Percentiles rank a stretch among this genome's conserved stretches.
phyloP scores from a whole-genome alignment of 805 yeast genomes.

The Nakazawaea anatomiae region DNA sequence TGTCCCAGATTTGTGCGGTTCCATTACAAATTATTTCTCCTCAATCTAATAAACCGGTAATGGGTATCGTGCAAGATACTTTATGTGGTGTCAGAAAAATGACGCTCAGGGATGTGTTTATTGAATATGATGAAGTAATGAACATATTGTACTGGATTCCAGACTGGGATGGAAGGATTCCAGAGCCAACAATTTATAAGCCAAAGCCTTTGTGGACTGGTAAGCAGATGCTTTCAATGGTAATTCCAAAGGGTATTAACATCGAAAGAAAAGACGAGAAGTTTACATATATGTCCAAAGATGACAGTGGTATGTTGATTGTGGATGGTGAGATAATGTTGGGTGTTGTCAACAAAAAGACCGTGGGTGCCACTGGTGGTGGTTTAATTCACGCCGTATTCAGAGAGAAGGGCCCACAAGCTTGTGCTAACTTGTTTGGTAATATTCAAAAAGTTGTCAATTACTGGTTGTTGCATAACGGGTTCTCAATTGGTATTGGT shows the following conservation, averaged over 20 bases:
- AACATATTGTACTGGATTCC: constrained; percentile 97
- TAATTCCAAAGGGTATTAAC: constrained; percentile 94
- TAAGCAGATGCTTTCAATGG: constrained; percentile 86
- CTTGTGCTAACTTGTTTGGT: constrained; percentile 87
- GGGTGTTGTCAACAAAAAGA: constrained; percentile 97
- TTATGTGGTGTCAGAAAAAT: constrained; percentile 94
- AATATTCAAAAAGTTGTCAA: constrained; percentile 93
- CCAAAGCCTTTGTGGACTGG: constrained; percentile 99
- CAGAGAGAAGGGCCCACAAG: constrained; percentile 93
- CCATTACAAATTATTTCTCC: constrained; percentile 98
- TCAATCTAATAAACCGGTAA: constrained; percentile 97
- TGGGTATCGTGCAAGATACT: constrained; percentile 99
- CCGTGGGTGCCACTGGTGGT: constrained; percentile 98
- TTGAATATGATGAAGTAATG: constrained; percentile 92
- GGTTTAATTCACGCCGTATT: constrained; percentile 96
- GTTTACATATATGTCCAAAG: constrained; percentile 75
- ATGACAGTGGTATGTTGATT: constrained; percentile 93
- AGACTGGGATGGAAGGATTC: constrained; percentile 97
- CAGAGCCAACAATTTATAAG: constrained; percentile 88
- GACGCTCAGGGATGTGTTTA: constrained; percentile 84
- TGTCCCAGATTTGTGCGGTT: constrained; percentile 92
- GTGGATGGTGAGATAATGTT: constrained; percentile 94
- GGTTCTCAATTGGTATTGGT: constrained; percentile 99
- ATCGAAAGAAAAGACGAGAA: constrained; percentile 91
- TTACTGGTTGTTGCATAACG: constrained; percentile 93